Base-by-base conservation (phyloP, 164 flowering plant species). In the Cinnamomum chago region DNA sequence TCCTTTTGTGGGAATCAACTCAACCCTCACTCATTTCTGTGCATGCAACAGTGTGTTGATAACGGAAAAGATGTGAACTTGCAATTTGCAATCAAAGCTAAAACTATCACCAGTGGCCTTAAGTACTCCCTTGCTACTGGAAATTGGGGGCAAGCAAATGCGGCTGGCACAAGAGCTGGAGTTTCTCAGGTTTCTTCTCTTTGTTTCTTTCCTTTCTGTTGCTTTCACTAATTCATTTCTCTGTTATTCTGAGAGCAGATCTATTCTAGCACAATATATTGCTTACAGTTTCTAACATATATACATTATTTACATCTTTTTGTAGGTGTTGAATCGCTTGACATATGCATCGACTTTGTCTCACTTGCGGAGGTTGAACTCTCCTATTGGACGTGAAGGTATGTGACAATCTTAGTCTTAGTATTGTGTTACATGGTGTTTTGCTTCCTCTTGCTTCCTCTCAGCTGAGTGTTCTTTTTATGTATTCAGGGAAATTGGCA, bases 361-460 rank as follows among this genome's bases (percentile, higher is more conserved):
- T 5, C 99, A 96, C 68, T 85, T 96, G 78, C 77, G 99, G 75
- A 89, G 98, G 77, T 81, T 96, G 24, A 96, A 96, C 78, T 96
- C 99, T 55, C 99, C 99, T 6, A 96, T 96, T 5, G 99, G 99
- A 15, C 98, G 98, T 78, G 99, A 96, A 90, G 97, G 98, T 90
- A 76, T 74, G 68, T 28, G 24, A 33, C 28, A 23, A 68, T 1
- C 24, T 72, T 60, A 14, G n/a, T 74, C 14, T 6, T 27, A 28
- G 14, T 40, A 7, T 68, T 68, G 23, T 13, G 23, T 5, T 68
- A 35, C 14, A 22, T 35, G 70, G 24, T 68, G 55, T 68, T 40
- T 40, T 55, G 60, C n/a, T 5, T 15, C 60, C n/a, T 13, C 17
- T 55, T 55, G 15, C 60, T 3, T 55, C 60, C 60, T 40, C 47